Evolutionary conservation across 192 early-diverging fungal genomes (phyloP).

Genomic region (Backusella morwellensis): DNA sequence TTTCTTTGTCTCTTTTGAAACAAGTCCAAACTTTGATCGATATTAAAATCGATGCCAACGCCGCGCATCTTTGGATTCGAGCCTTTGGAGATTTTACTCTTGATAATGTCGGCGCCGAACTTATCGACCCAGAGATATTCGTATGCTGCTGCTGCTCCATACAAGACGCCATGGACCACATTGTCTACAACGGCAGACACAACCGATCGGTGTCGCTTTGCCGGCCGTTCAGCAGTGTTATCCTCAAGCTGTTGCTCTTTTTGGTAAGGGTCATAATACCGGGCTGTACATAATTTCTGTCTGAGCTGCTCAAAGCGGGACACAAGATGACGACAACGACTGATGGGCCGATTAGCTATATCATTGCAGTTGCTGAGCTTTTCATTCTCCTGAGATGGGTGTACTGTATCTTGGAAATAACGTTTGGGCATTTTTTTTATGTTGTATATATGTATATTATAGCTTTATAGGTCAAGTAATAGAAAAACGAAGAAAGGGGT

Average conservation of each 20-base stretch:
- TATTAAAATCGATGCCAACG: constrained; percentile 3
- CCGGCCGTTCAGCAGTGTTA: background rate
- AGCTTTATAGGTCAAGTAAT: background rate
- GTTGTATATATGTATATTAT: background rate
- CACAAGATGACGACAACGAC: constrained; percentile 1
- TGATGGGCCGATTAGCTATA: background rate
- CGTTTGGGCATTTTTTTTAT: background rate
- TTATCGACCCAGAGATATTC: constrained; percentile 7
- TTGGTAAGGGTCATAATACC: constrained; percentile 13
- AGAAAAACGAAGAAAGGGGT: background rate
- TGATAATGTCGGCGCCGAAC: background rate
- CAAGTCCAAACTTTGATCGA: constrained; percentile 4
- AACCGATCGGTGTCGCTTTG: constrained; percentile 9
- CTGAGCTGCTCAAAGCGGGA: constrained; percentile 1
- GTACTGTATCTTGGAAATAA: background rate
- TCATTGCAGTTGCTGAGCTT: background rate
- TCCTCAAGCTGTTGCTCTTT: constrained; percentile 2
- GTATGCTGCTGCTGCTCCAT: constrained; percentile 4
- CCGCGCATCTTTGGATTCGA: constrained; percentile 9
- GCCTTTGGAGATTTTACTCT: background rate
- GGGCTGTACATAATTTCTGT: background rate
- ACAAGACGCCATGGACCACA: background rate
- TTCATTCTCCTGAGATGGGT: background rate
- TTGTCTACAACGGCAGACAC: background rate
- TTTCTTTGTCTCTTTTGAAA: background rate